Percentiles rank a stretch among this genome's conserved stretches.
Conservation (phyloP, 768 basidiomycete species). For the Lentinus brumalis region DNA sequence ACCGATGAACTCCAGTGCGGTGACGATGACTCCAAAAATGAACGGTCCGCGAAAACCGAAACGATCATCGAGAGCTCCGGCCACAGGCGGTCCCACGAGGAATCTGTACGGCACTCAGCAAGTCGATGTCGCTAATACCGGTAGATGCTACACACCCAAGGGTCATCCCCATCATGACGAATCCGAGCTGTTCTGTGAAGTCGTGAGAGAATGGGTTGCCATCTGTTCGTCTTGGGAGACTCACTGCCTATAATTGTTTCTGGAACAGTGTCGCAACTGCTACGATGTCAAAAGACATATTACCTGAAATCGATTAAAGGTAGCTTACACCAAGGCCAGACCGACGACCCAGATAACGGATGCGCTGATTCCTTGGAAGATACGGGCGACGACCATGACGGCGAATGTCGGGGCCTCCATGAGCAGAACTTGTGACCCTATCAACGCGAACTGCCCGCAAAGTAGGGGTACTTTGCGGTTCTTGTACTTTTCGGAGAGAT, state of each 20-base stretch:
- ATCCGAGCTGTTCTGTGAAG: constrained; percentile 38
- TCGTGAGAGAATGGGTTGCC: not conserved
- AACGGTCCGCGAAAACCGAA: constrained; percentile 43
- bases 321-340: constrained; percentile 38
- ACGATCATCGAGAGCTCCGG: constrained; percentile 38
- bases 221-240: constrained; percentile 11
- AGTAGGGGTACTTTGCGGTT: constrained; percentile 35
- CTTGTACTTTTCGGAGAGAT: constrained; percentile 37
- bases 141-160: constrained; percentile 32
- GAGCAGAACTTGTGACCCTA: constrained; percentile 40
- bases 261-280: constrained; percentile 40
- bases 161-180: constrained; percentile 42
- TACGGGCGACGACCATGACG: constrained; percentile 42
- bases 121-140: not conserved
- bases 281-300: not conserved
- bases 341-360: constrained; percentile 43
- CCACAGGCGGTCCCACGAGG: constrained; percentile 40
- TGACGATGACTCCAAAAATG: constrained; percentile 37
- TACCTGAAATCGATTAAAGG: not conserved
- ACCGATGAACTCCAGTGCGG: constrained; percentile 36
- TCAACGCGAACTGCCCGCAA: constrained; percentile 33
- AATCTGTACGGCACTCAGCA: constrained; percentile 22
- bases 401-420: constrained; percentile 42
- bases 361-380: constrained; percentile 43
- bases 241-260: constrained; percentile 37